Evolutionary conservation across 306 rosid species (phyloP).

Genomic region (Lablab purpureus): DNA sequence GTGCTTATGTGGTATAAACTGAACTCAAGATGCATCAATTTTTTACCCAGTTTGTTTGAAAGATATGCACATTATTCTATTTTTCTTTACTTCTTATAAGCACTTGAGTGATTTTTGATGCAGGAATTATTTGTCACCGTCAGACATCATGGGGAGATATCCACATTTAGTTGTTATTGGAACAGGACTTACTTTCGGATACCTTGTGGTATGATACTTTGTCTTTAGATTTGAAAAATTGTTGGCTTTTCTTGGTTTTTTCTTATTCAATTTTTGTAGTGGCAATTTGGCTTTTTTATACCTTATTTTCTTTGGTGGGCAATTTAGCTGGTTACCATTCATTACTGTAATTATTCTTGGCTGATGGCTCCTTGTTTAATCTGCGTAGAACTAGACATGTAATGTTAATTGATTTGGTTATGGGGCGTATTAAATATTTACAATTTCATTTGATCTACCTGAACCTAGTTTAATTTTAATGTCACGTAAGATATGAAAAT

Average conservation of each 20-base stretch:
- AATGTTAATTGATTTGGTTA: constrained; percentile 24
- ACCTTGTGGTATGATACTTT: constrained; percentile 73
- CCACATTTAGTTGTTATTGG: constrained; percentile 86
- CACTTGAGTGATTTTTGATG: constrained; percentile 30
- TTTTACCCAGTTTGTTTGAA: constrained; percentile 24
- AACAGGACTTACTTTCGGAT: constrained; percentile 92
- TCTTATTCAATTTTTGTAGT: background rate
- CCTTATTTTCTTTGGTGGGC: constrained; percentile 22
- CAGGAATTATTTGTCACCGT: constrained; percentile 93
- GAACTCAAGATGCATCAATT: constrained; percentile 33
- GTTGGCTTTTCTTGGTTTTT: constrained; percentile 14
- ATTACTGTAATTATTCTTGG: constrained; percentile 6
- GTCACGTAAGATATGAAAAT: background rate
- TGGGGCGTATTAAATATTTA: background rate
- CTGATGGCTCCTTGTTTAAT: background rate
- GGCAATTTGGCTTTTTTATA: constrained; percentile 9
- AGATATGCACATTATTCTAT: constrained; percentile 22
- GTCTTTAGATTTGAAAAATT: constrained; percentile 29
- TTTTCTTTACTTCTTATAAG: constrained; percentile 30
- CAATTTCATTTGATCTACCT: background rate
- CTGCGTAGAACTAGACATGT: constrained; percentile 10
- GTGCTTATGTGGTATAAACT: constrained; percentile 80
- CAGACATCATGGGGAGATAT: constrained; percentile 68
- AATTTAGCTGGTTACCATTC: background rate
- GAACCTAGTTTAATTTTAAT: background rate